phyloP scores from a whole-genome alignment of 345 rosid genomes.

The Camelina hispida region DNA sequence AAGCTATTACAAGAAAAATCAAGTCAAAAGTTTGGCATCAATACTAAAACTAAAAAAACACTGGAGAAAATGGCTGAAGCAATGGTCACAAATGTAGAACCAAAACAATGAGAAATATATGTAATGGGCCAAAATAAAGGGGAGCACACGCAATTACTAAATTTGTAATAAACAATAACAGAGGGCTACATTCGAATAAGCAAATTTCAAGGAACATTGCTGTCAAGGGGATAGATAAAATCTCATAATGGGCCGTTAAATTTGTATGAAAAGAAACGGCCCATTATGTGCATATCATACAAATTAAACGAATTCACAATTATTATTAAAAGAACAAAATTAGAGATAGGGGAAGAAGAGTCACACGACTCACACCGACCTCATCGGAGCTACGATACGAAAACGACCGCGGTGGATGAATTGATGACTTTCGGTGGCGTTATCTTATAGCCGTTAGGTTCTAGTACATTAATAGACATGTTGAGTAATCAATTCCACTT shows the following conservation, averaged over 20 bases:
- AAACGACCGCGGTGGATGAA: conserved; percentile 7
- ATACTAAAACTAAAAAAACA: too few species aligned
- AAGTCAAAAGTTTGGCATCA: neutral
- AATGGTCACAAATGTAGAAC: neutral
- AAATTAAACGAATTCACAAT: neutral
- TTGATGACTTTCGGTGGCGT: conserved; percentile 26
- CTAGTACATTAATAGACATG: neutral
- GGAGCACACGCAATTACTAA: neutral
- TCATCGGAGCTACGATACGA: conserved; percentile 4
- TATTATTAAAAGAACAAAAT: neutral
- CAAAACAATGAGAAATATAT: neutral
- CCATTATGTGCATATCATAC: neutral
- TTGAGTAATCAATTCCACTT: conserved; percentile 12
- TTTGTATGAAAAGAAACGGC: neutral
- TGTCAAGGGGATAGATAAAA: too few species aligned
- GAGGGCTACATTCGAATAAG: neutral
- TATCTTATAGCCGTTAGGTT: conserved; percentile 23
- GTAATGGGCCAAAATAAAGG: neutral
- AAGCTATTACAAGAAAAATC: too few species aligned
- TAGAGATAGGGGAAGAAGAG: too few species aligned
- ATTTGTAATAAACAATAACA: neutral
- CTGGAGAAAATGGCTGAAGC: neutral
- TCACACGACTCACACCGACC: too few species aligned
- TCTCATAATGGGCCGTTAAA: too few species aligned
- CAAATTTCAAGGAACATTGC: neutral